Conservation (phyloP, 2,329 filamentous ascomycete species). For the Metarhizium rileyi region DNA sequence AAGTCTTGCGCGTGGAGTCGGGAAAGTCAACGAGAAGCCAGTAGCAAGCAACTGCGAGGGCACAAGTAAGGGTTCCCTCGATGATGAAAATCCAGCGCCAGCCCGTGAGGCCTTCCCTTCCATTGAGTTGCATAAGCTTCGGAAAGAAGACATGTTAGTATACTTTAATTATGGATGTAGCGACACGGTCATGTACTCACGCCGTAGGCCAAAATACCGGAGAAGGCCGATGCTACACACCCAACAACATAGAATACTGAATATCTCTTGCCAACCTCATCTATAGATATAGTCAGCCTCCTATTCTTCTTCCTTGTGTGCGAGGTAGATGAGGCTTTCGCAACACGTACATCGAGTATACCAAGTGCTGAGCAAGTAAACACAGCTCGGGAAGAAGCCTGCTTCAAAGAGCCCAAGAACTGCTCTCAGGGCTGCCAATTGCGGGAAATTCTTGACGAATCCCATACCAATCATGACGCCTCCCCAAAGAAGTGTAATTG, state of each 20-base stretch:
- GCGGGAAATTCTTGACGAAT: conserved; percentile 42
- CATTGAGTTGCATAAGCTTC: conserved; percentile 52
- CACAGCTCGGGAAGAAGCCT: conserved; percentile 62
- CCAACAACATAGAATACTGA: conserved; percentile 61
- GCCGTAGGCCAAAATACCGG: conserved; percentile 61
- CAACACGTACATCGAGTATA: conserved; percentile 50
- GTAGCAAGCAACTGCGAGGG: conserved; percentile 39
- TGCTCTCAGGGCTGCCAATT: conserved; percentile 45
- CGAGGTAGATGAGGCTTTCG: not conserved
- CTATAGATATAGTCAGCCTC: conserved; percentile 20
- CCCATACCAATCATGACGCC: conserved; percentile 55
- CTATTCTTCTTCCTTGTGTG: not conserved
- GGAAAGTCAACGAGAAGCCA: conserved; percentile 56
- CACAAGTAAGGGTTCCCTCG: conserved; percentile 43
- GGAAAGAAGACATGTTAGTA: not conserved
- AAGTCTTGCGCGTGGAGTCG: conserved; percentile 40
- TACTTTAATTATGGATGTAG: not conserved
- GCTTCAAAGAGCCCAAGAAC: conserved; percentile 56
- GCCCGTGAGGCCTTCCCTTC: conserved; percentile 41
- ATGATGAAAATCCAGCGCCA: conserved; percentile 62
- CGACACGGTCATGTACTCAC: conserved; percentile 21
- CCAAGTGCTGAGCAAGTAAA: conserved; percentile 67
- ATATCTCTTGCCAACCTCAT: conserved; percentile 61
- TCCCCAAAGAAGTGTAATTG: conserved; percentile 51
- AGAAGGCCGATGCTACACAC: conserved; percentile 54